These are phyloP conservation scores for Fonsecaea nubica DNA, from an alignment of 2,329 filamentous ascomycete species.

Conservation along the genomic window DNA sequence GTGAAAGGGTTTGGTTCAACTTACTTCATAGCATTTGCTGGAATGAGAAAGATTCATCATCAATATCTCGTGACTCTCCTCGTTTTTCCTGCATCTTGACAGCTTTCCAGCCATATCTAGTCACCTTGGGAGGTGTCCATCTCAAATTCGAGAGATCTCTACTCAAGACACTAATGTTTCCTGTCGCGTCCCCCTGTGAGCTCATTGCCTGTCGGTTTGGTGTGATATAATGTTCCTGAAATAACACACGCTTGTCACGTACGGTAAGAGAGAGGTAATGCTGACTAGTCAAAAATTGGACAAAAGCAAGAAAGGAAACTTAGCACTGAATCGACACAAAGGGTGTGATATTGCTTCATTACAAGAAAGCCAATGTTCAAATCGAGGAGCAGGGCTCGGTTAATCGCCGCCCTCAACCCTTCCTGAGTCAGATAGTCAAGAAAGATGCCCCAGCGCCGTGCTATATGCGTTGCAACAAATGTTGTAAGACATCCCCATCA, in stretches of 20 bases:
- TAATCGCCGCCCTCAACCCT: background rate
- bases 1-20: background rate
- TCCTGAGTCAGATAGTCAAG: background rate
- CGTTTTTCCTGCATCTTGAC: background rate
- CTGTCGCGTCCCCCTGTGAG: background rate
- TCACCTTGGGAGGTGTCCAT: background rate
- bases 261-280: background rate
- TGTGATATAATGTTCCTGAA: background rate
- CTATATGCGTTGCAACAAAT: slow-evolving; percentile 17
- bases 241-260: background rate
- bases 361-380: background rate
- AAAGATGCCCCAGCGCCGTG: slow-evolving; percentile 16
- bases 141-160: background rate
- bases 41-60: background rate
- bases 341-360: background rate
- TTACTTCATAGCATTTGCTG: background rate
- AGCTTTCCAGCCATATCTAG: background rate
- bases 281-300: background rate
- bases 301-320: background rate
- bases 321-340: background rate
- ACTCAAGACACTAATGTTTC: background rate
- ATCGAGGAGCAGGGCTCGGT: background rate
- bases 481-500: background rate
- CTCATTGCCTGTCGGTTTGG: background rate
- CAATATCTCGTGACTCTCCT: background rate